A percentile compares a stretch with the other conserved stretches of the same genome.
Conservation (phyloP, 306 rosid genomes). For the Macrotyloma uniflorum region DNA sequence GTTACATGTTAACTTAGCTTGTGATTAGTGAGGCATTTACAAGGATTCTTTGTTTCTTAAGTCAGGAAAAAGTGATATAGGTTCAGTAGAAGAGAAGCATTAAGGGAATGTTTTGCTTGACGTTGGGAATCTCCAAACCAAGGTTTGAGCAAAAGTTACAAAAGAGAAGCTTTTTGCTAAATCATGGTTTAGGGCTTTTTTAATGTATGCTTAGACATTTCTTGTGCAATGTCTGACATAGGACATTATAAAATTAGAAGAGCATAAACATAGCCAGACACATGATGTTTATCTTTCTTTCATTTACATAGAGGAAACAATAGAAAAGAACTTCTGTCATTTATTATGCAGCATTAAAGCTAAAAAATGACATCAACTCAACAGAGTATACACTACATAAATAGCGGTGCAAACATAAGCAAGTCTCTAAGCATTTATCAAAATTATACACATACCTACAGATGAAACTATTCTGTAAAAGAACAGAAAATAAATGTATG, state of each 20-base stretch:
- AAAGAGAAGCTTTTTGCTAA: neutral
- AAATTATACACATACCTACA: neutral
- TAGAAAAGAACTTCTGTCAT: neutral
- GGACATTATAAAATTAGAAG: constrained; percentile 22
- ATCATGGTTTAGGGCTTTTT: neutral
- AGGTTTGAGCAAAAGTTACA: neutral
- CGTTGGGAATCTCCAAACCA: neutral
- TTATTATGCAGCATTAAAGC: constrained; percentile 14
- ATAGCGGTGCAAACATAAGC: neutral
- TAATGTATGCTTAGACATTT: neutral
- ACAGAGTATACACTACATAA: neutral
- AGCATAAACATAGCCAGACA: neutral
- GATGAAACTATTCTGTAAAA: constrained; percentile 4
- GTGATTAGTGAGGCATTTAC: neutral
- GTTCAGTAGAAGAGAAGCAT: constrained; percentile 5
- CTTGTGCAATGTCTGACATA: neutral
- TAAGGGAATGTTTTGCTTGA: neutral
- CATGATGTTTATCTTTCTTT: neutral
- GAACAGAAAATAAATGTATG: neutral
- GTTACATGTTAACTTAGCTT: constrained; percentile 7
- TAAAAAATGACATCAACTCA: constrained; percentile 2
- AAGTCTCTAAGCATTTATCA: neutral
- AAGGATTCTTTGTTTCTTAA: neutral
- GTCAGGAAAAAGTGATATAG: neutral
- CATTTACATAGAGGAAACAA: neutral